These are phyloP conservation scores for Calonectria fujianensis DNA, from an alignment of 2,329 filamentous ascomycete species.

Conservation along the genomic window DNA sequence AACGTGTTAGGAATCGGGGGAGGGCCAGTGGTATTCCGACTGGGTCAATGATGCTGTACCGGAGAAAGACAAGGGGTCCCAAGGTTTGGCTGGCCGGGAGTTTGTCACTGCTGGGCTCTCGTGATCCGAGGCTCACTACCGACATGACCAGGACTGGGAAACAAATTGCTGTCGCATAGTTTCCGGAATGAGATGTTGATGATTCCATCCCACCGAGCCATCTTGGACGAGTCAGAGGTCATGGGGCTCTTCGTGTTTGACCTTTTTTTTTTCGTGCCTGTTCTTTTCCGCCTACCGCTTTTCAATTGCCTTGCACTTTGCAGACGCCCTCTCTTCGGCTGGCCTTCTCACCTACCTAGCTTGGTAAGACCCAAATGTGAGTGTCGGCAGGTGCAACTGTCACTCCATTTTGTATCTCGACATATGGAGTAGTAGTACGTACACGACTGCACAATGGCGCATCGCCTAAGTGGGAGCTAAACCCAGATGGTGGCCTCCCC, in stretches of 20 bases:
- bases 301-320: constrained; percentile 8
- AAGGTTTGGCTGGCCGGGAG: constrained; percentile 19
- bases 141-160: constrained; percentile 11
- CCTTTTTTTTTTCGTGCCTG: neutral
- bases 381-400: constrained; percentile 35
- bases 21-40: constrained; percentile 28
- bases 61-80: constrained; percentile 16
- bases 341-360: constrained; percentile 15
- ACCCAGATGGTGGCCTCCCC: constrained; percentile 2
- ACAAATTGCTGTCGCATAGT: neutral
- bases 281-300: neutral
- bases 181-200: constrained; percentile 34
- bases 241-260: constrained; percentile 23
- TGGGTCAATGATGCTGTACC: constrained; percentile 31
- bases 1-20: constrained; percentile 38
- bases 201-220: constrained; percentile 30
- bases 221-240: constrained; percentile 20
- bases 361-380: constrained; percentile 17
- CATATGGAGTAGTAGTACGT: neutral
- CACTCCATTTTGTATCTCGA: constrained; percentile 14
- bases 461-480: constrained; percentile 18
- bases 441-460: constrained; percentile 10
- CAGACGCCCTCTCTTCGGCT: neutral
- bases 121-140: constrained; percentile 31
- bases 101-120: constrained; percentile 29